These are phyloP conservation scores for Magnolia kwangsiensis DNA, from an alignment of 164 flowering plant species.

Conservation along the genomic window DNA sequence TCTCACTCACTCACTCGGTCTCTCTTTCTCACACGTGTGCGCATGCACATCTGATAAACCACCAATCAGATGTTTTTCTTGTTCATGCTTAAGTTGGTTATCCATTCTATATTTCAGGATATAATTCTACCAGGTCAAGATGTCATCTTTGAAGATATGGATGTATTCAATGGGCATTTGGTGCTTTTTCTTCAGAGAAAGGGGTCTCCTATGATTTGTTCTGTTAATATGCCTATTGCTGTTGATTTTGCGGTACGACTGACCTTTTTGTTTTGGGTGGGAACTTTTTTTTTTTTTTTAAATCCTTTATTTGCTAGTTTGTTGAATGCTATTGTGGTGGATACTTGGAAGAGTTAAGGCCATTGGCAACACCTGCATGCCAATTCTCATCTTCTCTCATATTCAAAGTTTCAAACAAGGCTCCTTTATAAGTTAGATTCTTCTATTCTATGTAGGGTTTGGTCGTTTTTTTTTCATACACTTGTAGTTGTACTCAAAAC, in stretches of 20 bases:
- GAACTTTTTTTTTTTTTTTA: background rate
- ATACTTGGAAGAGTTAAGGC: background rate
- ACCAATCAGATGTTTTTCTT: background rate
- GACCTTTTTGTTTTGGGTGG: too few species aligned
- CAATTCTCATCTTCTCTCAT: background rate
- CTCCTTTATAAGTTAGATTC: too few species aligned
- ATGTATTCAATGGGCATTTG: constrained; percentile 68
- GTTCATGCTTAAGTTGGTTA: background rate
- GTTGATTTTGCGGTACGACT: constrained; percentile 41
- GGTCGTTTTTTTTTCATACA: too few species aligned
- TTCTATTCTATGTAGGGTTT: too few species aligned
- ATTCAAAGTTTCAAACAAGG: background rate
- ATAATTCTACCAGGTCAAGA: constrained; percentile 59
- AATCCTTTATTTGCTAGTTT: constrained; percentile 1
- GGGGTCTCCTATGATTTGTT: constrained; percentile 58
- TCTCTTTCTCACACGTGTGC: too few species aligned
- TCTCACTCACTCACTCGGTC: too few species aligned
- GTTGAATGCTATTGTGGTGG: constrained; percentile 7
- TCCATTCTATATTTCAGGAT: constrained; percentile 31
- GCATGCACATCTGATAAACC: background rate
- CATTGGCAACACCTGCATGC: background rate
- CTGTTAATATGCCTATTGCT: constrained; percentile 62
- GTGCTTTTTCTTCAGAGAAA: constrained; percentile 64
- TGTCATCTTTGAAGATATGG: constrained; percentile 71
- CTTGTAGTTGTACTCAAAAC: too few species aligned